Conservation (phyloP, 352 stramenopile genomes). For the Globisporangium iwayamae region DNA sequence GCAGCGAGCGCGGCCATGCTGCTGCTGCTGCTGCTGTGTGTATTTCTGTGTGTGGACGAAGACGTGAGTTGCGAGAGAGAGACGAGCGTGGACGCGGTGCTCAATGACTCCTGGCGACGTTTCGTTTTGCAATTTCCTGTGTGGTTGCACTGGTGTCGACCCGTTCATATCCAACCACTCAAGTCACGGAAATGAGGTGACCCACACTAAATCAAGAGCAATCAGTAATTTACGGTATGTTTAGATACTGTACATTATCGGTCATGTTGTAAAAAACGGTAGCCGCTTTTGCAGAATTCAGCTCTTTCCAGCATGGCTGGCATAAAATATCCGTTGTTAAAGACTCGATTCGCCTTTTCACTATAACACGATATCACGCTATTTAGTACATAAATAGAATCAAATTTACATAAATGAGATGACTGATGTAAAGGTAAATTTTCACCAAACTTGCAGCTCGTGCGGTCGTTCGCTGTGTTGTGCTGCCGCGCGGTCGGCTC, state of each 20-base stretch:
- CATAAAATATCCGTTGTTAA: too few species aligned
- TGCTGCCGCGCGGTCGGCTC: slow-evolving; percentile 4
- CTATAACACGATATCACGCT: too few species aligned
- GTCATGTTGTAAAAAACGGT: too few species aligned
- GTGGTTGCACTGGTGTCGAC: neutral
- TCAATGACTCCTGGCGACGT: slow-evolving; percentile 10
- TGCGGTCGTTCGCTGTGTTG: neutral
- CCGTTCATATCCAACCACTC: neutral
- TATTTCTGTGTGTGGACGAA: neutral
- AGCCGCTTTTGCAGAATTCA: too few species aligned
- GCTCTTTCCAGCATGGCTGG: too few species aligned
- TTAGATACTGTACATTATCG: too few species aligned
- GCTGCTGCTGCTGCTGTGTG: slow-evolving; percentile 1
- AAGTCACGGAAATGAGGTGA: neutral
- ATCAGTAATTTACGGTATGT: too few species aligned
- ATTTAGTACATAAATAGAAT: too few species aligned
- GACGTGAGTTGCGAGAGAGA: neutral
- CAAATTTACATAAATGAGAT: too few species aligned
- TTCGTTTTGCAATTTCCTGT: slow-evolving; percentile 10
- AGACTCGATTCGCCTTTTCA: too few species aligned
- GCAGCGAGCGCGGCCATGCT: slow-evolving; percentile 76
- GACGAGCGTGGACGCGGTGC: neutral
- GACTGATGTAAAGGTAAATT: too few species aligned
- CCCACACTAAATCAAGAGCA: too few species aligned
- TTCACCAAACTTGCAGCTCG: neutral